A percentile compares a stretch with the other conserved stretches of the same genome.
phyloP scores from a whole-genome alignment of 2,329 filamentous ascomycete genomes.

The Madurella mycetomatis region DNA sequence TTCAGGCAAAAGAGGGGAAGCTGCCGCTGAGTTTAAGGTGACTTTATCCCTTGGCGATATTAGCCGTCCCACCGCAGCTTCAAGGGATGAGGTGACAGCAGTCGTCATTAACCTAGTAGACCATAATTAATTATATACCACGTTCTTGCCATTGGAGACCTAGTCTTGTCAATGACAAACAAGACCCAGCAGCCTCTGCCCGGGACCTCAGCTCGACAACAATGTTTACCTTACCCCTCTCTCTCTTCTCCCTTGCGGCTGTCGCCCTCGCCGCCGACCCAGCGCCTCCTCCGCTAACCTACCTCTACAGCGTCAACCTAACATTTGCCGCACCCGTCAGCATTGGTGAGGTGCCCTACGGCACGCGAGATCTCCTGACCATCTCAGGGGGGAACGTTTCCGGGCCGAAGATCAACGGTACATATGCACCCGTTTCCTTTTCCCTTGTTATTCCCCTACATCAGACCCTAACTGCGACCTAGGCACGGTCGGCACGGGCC shows the following conservation, averaged over 20 bases:
- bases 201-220: neutral
- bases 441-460: neutral
- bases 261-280: constrained; percentile 13
- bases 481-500: constrained; percentile 28
- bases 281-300: constrained; percentile 22
- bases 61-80: no score
- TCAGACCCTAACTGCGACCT: neutral
- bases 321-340: constrained; percentile 17
- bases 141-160: neutral
- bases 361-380: constrained; percentile 29
- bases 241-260: constrained; percentile 10
- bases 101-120: no score
- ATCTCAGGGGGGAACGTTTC: constrained; percentile 35
- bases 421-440: neutral
- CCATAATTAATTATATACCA: no score
- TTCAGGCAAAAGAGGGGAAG: no score
- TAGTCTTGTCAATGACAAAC: neutral
- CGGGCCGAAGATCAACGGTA: constrained; percentile 32
- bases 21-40: no score
- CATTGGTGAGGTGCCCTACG: constrained; percentile 26
- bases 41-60: no score
- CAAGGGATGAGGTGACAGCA: no score
- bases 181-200: neutral
- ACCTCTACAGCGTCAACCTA: constrained; percentile 30
- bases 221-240: constrained; percentile 7